These are phyloP conservation scores for Pochonia chlamydosporia DNA, from an alignment of 2,329 filamentous ascomycete genomes.

Conservation along the genomic window DNA sequence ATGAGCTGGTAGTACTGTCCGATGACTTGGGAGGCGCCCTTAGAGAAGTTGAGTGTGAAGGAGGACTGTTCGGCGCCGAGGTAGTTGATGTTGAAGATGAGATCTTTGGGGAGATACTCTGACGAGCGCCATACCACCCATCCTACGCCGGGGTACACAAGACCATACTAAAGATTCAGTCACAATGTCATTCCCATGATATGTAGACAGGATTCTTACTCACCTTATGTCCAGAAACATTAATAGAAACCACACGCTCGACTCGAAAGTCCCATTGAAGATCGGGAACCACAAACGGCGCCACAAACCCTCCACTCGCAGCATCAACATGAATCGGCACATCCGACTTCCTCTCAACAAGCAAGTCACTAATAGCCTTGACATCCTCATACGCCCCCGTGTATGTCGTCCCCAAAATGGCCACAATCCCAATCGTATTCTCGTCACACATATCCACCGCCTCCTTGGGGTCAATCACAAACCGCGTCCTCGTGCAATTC, in stretches of 20 bases:
- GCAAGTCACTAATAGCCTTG: constrained; percentile 83
- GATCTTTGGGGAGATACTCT: constrained; percentile 79
- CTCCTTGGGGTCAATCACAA: constrained; percentile 58
- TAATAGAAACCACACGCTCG: constrained; percentile 86
- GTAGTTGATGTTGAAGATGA: constrained; percentile 99
- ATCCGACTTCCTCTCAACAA: constrained; percentile 69
- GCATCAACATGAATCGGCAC: constrained; percentile 91
- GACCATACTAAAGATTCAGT: too few relatives aligned
- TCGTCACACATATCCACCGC: constrained; percentile 35
- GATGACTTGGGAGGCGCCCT: constrained; percentile 89
- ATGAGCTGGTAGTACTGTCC: constrained; percentile 98
- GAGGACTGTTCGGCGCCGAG: constrained; percentile 91
- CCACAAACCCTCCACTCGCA: constrained; percentile 87
- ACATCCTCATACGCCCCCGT: constrained; percentile 95
- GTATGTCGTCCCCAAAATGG: constrained; percentile 88
- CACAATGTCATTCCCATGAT: too few relatives aligned
- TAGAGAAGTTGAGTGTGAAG: constrained; percentile 96
- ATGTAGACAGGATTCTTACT: too few relatives aligned
- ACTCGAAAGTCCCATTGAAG: constrained; percentile 90
- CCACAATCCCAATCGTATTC: constrained; percentile 84
- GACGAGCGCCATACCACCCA: constrained; percentile 88
- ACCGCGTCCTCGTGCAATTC: constrained; percentile 56
- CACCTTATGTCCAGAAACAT: constrained; percentile 88
- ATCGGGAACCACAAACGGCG: constrained; percentile 79
- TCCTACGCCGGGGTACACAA: constrained; percentile 84